Base-by-base conservation (phyloP, 2,329 filamentous ascomycete species). In the Neodidymelliopsis sp. region DNA sequence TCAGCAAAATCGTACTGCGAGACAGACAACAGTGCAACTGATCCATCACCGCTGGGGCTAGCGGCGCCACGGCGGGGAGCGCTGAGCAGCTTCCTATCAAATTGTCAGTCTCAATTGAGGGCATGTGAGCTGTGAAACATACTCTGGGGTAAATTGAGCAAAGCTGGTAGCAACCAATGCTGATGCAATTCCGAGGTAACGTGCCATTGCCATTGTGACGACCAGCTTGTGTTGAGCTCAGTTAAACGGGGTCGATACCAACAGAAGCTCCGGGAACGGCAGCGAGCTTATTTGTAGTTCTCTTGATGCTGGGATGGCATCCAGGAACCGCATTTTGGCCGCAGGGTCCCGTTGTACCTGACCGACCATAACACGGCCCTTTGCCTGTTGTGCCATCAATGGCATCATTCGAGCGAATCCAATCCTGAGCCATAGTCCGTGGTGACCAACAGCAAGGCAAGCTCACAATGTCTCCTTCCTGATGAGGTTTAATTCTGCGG, bases 1-100 rank as follows among this genome's bases (percentile, higher is more conserved):
- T 83, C 80, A 30, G 89, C 80, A 71, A 96, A 96, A 1, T 86
- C 92, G 73, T 96, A 96, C 9, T 87, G 84, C 1, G 88, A 89
- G 19, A 84, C 82, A 27, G 85, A 84, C 67, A 86, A 90, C 13
- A 91, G 74, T 28, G 86, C 80, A 46, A 83, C 76, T 34, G 81
- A 82, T 40, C 88, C 88, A 41, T 81, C 78, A 24, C 79, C 70
- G 69, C 90, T 92, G 11, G 89, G 88, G 2, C 84, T 72, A 45
- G 84, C 88, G 10, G 84, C 71, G 20, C 85, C 86, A 41, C 89
- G 84, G 50, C 89, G 84, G 20, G 89, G 88, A n/a, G 87, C 88
- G 59, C 85, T 85, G 61, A 93, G 79, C 54, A 93, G 51, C 27
- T 65, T 59, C 51, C 69, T 71, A 30, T 43, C 16, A 6, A 20